Base-by-base conservation (phyloP, 306 rosid genomes). In the Castanea mollissima region DNA sequence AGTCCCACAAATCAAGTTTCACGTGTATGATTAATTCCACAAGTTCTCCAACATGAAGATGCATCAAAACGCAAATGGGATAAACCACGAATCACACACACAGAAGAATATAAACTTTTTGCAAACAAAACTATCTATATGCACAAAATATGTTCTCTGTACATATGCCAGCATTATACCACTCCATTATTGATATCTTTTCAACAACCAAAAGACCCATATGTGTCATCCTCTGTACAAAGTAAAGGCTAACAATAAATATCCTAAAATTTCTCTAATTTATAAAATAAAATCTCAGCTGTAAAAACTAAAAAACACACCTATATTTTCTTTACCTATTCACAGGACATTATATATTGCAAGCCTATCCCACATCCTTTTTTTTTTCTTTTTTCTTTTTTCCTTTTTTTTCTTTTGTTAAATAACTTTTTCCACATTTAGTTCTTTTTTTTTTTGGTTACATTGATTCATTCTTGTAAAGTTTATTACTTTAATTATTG, bases 61-160 rank as follows among this genome's bases (percentile, higher is more conserved):
- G 72, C 25, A 12, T 67, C 72, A 32, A 2, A 63, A 67, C 7
- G 72, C 52, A 67, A 32, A 67, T 35, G 51, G 51, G 51, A 67
- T 67, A 34, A 65, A 19, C 27, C 49, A 35, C 72, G 72, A 41
- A 13, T 25, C 56, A 15, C 3, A 14, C 69, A 7, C 55, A 18
- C 73, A 27, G 9, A 6, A 12, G 32, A 49, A 44, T 29, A 65
- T 49, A 16, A 49, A 21, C 7, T 46, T 23, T 12, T 23, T 5
- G 35, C n/a, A 32, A 68, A 25, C 15, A 68, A 55, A 51, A 67
- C 32, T 10, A 38, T 35, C 19, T n/a, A 23, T 21, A 23, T 68
- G 69, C 80, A 77, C 74, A 65, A 52, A 54, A 67, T 77, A 69
- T 68, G 55, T 68, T 34, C 27, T 21, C 15, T 35, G 64, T 65